Percentiles rank a stretch among this genome's conserved stretches.
phyloP scores from a whole-genome alignment of 352 stramenopile genomes.

The Phytophthora palmivora region DNA sequence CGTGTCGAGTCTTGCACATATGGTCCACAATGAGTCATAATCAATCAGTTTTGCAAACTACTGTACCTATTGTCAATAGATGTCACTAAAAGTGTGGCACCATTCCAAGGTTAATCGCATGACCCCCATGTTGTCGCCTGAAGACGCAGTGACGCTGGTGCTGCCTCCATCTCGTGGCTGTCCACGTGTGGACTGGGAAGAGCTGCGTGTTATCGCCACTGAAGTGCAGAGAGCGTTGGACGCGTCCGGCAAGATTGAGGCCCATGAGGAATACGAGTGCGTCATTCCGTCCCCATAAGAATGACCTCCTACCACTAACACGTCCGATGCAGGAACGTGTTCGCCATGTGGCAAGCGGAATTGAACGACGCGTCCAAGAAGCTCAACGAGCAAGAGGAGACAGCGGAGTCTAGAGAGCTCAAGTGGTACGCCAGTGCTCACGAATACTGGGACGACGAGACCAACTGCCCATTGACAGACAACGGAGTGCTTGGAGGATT shows the following conservation, averaged over 20 bases:
- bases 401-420: constrained; percentile 23
- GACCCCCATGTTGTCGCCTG: neutral
- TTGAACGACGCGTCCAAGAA: constrained; percentile 43
- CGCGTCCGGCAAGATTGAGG: constrained; percentile 51
- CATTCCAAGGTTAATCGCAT: neutral
- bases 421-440: constrained; percentile 80
- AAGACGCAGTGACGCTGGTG: constrained; percentile 4
- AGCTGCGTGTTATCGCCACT: constrained; percentile 53
- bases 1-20: constrained; percentile 1
- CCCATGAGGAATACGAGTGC: constrained; percentile 70
- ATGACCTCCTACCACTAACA: constrained; percentile 3
- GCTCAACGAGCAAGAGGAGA: constrained; percentile 6
- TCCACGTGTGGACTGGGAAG: constrained; percentile 64
- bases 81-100: constrained; percentile 1
- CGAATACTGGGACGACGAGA: constrained; percentile 87
- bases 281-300: constrained; percentile 8
- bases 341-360: constrained; percentile 77
- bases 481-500: constrained; percentile 95
- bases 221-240: constrained; percentile 75
- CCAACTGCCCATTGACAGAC: constrained; percentile 93
- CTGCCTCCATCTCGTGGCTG: constrained; percentile 26
- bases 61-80: no score
- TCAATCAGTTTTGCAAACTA: neutral
- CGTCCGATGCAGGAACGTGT: constrained; percentile 54
- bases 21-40: neutral